Base-by-base conservation (phyloP, 1,284 basidiomycete genomes). In the Xerocomus cyaneibrunnescens region DNA sequence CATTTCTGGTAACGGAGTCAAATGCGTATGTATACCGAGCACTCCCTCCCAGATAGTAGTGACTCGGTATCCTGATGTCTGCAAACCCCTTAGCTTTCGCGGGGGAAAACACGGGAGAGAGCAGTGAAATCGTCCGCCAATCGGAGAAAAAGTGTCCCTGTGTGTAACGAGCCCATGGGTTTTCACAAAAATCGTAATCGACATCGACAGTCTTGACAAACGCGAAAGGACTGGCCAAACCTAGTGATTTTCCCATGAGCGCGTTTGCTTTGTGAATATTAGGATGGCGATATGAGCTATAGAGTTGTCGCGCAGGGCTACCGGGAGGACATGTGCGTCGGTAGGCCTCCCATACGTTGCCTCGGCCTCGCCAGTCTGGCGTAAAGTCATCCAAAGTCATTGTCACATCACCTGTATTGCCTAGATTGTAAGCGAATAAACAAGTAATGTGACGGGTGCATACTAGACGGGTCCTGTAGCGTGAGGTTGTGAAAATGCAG, bases 141-240 rank as follows among this genome's bases (percentile, higher is more conserved):
- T 97, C 94, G 17, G 90, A 92, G 80, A 95, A 97, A 71, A 96
- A 97, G 67, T 93, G 92, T 7, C 93, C 93, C 66, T 96, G 94
- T 41, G 80, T 79, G 64, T 88, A 87, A 62, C 89, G 92, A 30
- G 89, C 85, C 73, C 90, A 87, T 0, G 94, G 94, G 40, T 84
- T 76, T 23, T 76, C 67, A 71, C 94, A 98, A 63, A 89, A 94
- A 62, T 94, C 85, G 57, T 81, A 79, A 19, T 76, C 74, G 52
- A 81, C 77, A 44, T 89, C 85, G 2, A 86, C 82, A 9, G 68
- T 71, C 50, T 71, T 68, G n/a, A 74, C 72, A 66, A 91, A 94
- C 6, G 61, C 62, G 64, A 89, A 88, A 55, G 84, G 84, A 35
- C 78, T 73, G 45, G 76, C 79, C 7, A 62, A 54, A n/a, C 35